Conservation (phyloP, 176 grass and related monocot genomes). For the Avena eriantha region DNA sequence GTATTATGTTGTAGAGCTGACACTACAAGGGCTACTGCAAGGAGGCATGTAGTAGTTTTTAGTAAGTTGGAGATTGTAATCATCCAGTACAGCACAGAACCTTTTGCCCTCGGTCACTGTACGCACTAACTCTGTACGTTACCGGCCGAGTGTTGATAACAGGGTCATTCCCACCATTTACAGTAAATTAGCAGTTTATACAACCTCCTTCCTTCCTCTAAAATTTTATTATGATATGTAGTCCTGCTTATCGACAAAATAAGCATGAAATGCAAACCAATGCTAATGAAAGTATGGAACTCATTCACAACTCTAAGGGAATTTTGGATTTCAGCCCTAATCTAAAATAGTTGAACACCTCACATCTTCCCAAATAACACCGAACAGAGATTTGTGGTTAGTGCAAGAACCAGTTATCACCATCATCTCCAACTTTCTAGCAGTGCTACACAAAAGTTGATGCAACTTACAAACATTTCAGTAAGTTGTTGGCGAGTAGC, state of each 20-base stretch:
- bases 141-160: not conserved
- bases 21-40: not conserved
- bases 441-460: not conserved
- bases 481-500: too few relatives aligned
- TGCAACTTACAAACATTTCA: constrained; percentile 28
- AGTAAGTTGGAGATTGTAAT: constrained; percentile 1
- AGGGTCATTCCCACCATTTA: not conserved
- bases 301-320: not conserved
- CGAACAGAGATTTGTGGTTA: not conserved
- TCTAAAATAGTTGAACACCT: not conserved
- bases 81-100: not conserved
- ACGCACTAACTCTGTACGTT: not conserved
- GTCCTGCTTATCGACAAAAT: not conserved
- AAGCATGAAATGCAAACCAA: constrained; percentile 4
- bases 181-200: not conserved
- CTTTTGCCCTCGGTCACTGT: not conserved
- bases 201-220: not conserved
- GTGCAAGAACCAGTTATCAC: not conserved
- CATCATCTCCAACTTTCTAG: constrained; percentile 3
- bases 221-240: not conserved
- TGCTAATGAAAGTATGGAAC: constrained; percentile 11
- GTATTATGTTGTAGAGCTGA: too few relatives aligned
- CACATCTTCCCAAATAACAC: constrained; percentile 3
- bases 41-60: not conserved
- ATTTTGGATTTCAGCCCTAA: not conserved